phyloP scores from a whole-genome alignment of 768 basidiomycete genomes.

The Postia placenta region DNA sequence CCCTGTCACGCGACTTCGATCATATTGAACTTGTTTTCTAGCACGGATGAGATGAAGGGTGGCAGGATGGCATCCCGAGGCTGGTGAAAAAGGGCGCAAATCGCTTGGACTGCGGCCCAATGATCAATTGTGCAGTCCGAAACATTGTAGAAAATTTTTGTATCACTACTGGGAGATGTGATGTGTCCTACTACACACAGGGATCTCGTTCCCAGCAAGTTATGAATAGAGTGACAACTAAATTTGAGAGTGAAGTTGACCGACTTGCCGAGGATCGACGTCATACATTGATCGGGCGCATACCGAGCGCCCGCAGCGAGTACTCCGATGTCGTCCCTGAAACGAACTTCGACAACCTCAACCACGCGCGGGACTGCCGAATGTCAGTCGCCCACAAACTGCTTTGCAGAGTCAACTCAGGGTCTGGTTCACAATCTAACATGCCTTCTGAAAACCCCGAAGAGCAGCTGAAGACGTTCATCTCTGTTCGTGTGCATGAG shows the following conservation, averaged over 20 bases:
- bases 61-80: slow-evolving; percentile 67
- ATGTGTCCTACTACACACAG: too few relatives aligned
- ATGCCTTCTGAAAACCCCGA: slow-evolving; percentile 19
- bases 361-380: neutral
- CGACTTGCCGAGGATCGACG: neutral
- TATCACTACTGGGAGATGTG: too few relatives aligned
- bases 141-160: too few relatives aligned
- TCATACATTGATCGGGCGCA: neutral
- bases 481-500: slow-evolving; percentile 16
- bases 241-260: too few relatives aligned
- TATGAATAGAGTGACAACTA: neutral
- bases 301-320: neutral
- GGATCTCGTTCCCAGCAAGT: too few relatives aligned
- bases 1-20: neutral
- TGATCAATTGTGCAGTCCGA: too few relatives aligned
- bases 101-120: neutral
- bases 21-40: slow-evolving; percentile 22
- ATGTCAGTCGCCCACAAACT: slow-evolving; percentile 22
- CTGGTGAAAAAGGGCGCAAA: slow-evolving; percentile 34
- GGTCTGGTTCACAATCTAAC: neutral
- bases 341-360: neutral
- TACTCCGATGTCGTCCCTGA: neutral
- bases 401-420: slow-evolving; percentile 14
- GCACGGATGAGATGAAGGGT: slow-evolving; percentile 62
- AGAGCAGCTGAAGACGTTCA: slow-evolving; percentile 33